These are phyloP conservation scores for Microcos paniculata DNA, from an alignment of 345 rosid species.

Conservation along the genomic window DNA sequence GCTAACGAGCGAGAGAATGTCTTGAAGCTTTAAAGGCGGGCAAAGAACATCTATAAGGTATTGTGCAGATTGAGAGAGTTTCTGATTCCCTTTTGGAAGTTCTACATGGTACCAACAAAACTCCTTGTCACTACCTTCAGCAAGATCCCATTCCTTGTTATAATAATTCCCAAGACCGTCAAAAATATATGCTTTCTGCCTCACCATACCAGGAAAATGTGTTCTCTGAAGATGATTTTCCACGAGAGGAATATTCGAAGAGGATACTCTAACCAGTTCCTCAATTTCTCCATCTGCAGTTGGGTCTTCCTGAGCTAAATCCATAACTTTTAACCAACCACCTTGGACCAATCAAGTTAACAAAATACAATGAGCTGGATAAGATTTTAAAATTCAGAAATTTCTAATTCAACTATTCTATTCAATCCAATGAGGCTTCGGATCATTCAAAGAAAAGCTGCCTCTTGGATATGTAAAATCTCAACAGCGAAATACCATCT, in stretches of 20 bases:
- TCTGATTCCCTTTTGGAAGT: slow-evolving; percentile 80
- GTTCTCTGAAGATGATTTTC: slow-evolving; percentile 18
- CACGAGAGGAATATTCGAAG: slow-evolving; percentile 22
- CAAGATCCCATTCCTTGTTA: slow-evolving; percentile 80
- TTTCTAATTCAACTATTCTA: not conserved
- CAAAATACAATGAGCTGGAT: not conserved
- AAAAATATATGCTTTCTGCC: slow-evolving; percentile 79
- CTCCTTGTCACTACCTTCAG: slow-evolving; percentile 66
- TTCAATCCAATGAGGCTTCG: slow-evolving; percentile 3
- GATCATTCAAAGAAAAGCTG: not conserved
- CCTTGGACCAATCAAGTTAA: slow-evolving; percentile 2
- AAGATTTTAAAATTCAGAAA: slow-evolving; percentile 11
- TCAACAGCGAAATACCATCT: not conserved
- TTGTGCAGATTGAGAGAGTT: slow-evolving; percentile 77
- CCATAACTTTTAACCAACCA: slow-evolving; percentile 38
- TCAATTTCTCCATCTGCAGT: slow-evolving; percentile 43
- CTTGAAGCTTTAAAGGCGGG: slow-evolving; percentile 94
- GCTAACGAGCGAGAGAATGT: slow-evolving; percentile 88
- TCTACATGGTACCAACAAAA: slow-evolving; percentile 98
- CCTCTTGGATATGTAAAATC: not conserved
- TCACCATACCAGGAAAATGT: slow-evolving; percentile 64
- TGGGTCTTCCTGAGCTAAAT: slow-evolving; percentile 39
- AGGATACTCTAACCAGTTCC: slow-evolving; percentile 45
- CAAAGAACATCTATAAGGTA: slow-evolving; percentile 86
- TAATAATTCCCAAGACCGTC: slow-evolving; percentile 73